Evolutionary conservation across 1,284 basidiomycete genomes (phyloP), one percentile per base, ranked within the genome.

Genomic region (Coriolopsis trogii): DNA sequence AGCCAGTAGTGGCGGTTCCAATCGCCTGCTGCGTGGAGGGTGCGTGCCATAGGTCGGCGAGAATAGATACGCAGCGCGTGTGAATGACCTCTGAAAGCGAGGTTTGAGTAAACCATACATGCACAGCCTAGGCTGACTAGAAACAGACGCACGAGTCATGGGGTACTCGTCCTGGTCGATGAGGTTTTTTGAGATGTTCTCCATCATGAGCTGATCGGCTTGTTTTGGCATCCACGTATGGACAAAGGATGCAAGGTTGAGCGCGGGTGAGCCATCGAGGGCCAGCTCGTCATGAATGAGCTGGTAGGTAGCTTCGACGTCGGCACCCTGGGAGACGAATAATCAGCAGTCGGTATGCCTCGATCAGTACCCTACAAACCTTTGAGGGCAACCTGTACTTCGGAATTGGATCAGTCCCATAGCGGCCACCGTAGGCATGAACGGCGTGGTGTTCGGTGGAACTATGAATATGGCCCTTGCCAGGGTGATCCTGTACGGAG

Each of bases 101-200:
- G 26, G 28, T 39, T 16, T 46, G 36, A 12, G 21, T 8, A 24
- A 26, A n/a, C 15, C 15, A 40, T 16, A 24, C 18, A 33, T 8
- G 2, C 8, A 21, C 1, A 9, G 2, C 15, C 15, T 60, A 37
- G 41, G 49, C 52, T n/a, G n/a, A n/a, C n/a, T n/a, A n/a, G n/a
- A n/a, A n/a, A n/a, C n/a, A n/a, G n/a, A 69, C 77, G 43, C 65
- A 85, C 86, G 87, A 0, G 89, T 91, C 50, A 87, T 84, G 15
- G 93, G 93, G 69, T 97, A 97, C 70, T 96, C 93, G 65, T 96
- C 95, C 64, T 88, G 86, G 68, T 93, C 95, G 44, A 95, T 93
- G 45, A 95, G 72, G 68, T 95, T 95, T 72, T 95, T 95, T 63
- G 83, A 84, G 62, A 95, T 80, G 68, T 95, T 95, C 72, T 95